Evolutionary conservation across 768 basidiomycete species (phyloP).

Genomic region (Ramaria sp.): DNA sequence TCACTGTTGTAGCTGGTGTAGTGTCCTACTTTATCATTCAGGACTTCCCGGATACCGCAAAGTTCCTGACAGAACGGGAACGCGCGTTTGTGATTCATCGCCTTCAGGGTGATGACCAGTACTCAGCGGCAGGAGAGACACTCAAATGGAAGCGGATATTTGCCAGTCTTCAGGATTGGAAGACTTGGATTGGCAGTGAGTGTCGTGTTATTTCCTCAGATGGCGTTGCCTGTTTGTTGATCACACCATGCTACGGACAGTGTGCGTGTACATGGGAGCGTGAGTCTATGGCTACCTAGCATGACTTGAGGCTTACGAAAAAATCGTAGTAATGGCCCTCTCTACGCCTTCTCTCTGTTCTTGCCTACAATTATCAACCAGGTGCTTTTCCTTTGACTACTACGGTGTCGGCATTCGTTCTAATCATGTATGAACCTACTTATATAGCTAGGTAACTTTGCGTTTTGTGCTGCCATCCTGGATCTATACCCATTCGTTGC

Average conservation of each 20-base stretch:
- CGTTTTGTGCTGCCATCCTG: not conserved
- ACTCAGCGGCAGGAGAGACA: slow-evolving; percentile 49
- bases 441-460: slow-evolving; percentile 5
- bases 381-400: slow-evolving; percentile 24
- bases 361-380: slow-evolving; percentile 68
- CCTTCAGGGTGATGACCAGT: slow-evolving; percentile 51
- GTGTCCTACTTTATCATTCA: slow-evolving; percentile 64
- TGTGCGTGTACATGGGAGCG: slow-evolving; percentile 50
- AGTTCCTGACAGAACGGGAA: slow-evolving; percentile 56
- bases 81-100: slow-evolving; percentile 56
- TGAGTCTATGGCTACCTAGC: slow-evolving; percentile 20
- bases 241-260: slow-evolving; percentile 22
- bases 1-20: slow-evolving; percentile 47
- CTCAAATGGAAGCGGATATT: slow-evolving; percentile 45
- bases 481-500: not conserved
- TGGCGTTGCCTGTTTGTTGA: not conserved
- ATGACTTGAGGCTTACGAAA: slow-evolving; percentile 8
- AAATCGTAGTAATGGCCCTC: slow-evolving; percentile 41
- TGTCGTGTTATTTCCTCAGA: slow-evolving; percentile 7
- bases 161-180: slow-evolving; percentile 62
- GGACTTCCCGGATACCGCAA: slow-evolving; percentile 70
- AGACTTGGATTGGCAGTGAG: slow-evolving; percentile 62
- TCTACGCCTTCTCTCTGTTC: slow-evolving; percentile 74
- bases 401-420: not conserved
- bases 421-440: not conserved